Conservation (phyloP, 805 yeast species). For the Saturnispora besseyi region DNA sequence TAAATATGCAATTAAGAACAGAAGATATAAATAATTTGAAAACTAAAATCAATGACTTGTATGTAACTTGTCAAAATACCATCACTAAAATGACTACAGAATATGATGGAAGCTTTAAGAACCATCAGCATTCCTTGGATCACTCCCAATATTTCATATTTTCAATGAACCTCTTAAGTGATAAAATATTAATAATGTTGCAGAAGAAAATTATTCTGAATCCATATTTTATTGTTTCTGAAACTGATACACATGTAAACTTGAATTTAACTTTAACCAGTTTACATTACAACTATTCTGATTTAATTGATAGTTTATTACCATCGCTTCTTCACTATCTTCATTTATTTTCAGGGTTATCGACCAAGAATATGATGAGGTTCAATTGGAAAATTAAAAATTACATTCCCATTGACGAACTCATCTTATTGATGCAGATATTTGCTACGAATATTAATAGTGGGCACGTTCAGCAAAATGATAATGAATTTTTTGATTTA, state of each 20-base stretch:
- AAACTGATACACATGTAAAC: conserved; percentile 8
- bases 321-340: conserved; percentile 50
- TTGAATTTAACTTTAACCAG: conserved; percentile 13
- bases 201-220: conserved; percentile 30
- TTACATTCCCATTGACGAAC: conserved; percentile 52
- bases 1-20: conserved; percentile 33
- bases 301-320: conserved; percentile 42
- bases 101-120: conserved; percentile 11
- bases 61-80: conserved; percentile 40
- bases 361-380: conserved; percentile 28
- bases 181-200: conserved; percentile 38
- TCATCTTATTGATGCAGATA: conserved; percentile 43
- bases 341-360: conserved; percentile 44
- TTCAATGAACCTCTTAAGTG: conserved; percentile 41
- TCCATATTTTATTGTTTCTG: conserved; percentile 13
- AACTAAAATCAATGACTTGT: conserved; percentile 40
- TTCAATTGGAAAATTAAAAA: conserved; percentile 55
- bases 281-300: conserved; percentile 37
- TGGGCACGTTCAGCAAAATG: conserved; percentile 17
- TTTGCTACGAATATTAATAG: conserved; percentile 44
- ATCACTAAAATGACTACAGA: conserved; percentile 30
- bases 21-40: conserved; percentile 38
- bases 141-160: conserved; percentile 6
- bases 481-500: conserved; percentile 16
- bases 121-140: conserved; percentile 29